Evolutionary conservation across 139 green algal species (phyloP).

Genomic region (Chlorella sp.): DNA sequence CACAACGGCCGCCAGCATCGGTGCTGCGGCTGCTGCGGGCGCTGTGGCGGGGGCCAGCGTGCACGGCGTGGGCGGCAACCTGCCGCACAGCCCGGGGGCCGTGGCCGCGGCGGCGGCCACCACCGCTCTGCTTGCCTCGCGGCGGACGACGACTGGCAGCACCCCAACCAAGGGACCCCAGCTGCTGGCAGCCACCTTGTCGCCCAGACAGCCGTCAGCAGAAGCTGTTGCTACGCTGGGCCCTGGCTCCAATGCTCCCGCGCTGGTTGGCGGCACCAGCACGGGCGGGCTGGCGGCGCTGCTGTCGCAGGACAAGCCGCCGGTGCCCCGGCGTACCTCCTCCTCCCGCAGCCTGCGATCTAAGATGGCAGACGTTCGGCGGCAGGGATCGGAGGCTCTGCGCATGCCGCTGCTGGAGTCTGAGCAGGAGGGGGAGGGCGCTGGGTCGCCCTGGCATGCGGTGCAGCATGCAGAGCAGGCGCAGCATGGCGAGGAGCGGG

Average conservation of each 20-base stretch:
- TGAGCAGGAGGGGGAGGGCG: slow-evolving; percentile 1
- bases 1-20: neutral
- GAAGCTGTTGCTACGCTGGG: neutral
- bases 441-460: neutral
- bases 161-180: neutral
- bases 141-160: neutral
- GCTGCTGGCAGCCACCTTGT: neutral
- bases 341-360: slow-evolving; percentile 3
- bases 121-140: neutral
- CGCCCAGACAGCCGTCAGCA: neutral
- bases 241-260: neutral
- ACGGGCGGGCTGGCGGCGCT: neutral
- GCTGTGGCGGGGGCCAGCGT: neutral
- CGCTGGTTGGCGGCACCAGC: neutral
- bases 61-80: neutral
- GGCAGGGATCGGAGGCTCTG: neutral
- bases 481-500: neutral
- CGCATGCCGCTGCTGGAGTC: neutral
- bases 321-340: neutral
- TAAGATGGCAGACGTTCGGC: neutral
- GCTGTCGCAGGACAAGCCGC: slow-evolving; percentile 7
- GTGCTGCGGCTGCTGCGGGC: neutral
- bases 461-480: neutral
- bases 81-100: neutral
- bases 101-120: neutral